phyloP scores from a whole-genome alignment of 228 moss, liverwort and hornwort species.

The Sphagnum magellanicum region DNA sequence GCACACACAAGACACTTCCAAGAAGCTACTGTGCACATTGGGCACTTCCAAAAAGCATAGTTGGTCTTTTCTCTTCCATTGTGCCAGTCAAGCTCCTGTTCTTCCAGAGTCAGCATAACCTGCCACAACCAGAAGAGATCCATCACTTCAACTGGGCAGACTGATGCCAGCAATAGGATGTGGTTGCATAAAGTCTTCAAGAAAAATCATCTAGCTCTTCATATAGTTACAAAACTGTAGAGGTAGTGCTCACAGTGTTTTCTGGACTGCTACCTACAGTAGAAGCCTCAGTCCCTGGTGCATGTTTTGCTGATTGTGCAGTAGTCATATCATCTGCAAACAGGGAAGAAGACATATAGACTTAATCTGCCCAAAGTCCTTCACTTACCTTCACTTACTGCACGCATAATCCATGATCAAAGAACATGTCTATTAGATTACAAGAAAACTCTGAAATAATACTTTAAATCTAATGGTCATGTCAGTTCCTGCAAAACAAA shows the following conservation, averaged over 20 bases:
- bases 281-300: slow-evolving; percentile 70
- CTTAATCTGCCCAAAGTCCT: not conserved
- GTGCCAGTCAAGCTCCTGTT: slow-evolving; percentile 67
- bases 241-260: too few relatives aligned
- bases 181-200: too few relatives aligned
- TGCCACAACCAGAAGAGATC: slow-evolving; percentile 11
- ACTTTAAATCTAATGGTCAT: too few relatives aligned
- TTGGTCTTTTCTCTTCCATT: slow-evolving; percentile 30
- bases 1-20: too few relatives aligned
- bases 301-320: slow-evolving; percentile 54
- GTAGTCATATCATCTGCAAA: slow-evolving; percentile 58
- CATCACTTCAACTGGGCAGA: too few relatives aligned
- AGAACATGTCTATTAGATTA: too few relatives aligned
- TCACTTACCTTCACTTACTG: not conserved
- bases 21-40: too few relatives aligned
- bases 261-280: slow-evolving; percentile 48
- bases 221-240: too few relatives aligned
- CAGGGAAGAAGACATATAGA: not conserved
- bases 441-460: too few relatives aligned
- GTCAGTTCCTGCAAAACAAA: too few relatives aligned
- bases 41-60: not conserved
- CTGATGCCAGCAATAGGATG: too few relatives aligned
- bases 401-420: not conserved
- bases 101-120: slow-evolving; percentile 56
- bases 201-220: too few relatives aligned